Evolutionary conservation across 2,329 filamentous ascomycete genomes (phyloP), one percentile per base, ranked within the genome.

Genomic region (Chalara sp.): DNA sequence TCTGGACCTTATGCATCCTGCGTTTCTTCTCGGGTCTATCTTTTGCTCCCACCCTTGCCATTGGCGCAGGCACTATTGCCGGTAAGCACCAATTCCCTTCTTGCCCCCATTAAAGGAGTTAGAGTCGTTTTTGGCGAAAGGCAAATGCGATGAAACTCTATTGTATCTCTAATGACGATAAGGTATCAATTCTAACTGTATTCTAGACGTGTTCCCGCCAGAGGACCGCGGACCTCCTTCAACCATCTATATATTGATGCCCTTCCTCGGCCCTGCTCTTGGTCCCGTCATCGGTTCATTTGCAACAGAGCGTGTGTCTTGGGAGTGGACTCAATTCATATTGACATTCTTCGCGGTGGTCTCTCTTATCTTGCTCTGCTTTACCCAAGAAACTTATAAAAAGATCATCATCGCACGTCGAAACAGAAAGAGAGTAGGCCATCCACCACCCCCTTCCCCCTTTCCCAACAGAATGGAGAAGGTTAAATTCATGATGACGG

Each of bases 321-420:
- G 76, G 76, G 70, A 75, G 5, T 80, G 76, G 76, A 79, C 75
- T 0, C 70, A 78, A 49, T 79, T 70, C 67, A 74, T 72, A 0
- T 56, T 77, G 35, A 63, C 76, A 48, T 75, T 79, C 59, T 71
- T 78, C 48, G 71, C 69, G 39, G 62, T 69, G 2, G 65, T 71
- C 3, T 73, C 71, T 44, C 62, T 70, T 0, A 63, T 77, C 66
- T 72, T 46, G 67, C 71, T 5, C 67, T 68, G 37, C 63, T 75
- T 13, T 51, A 70, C 31, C 61, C 70, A 28, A 75, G 68, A 70
- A 49, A 69, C 68, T 1, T 67, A 69, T 42, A 52, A 58, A 57
- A 35, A 66, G 66, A 32, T 67, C 64, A 32, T 60, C 52, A 5
- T 56, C 21, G 10, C 13, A 12, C 44, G 48, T 43, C 39, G 32